Evolutionary conservation across 2,329 filamentous ascomycete genomes (phyloP), one percentile per base, ranked within the genome.

Genomic region (Penicillium sp.): DNA sequence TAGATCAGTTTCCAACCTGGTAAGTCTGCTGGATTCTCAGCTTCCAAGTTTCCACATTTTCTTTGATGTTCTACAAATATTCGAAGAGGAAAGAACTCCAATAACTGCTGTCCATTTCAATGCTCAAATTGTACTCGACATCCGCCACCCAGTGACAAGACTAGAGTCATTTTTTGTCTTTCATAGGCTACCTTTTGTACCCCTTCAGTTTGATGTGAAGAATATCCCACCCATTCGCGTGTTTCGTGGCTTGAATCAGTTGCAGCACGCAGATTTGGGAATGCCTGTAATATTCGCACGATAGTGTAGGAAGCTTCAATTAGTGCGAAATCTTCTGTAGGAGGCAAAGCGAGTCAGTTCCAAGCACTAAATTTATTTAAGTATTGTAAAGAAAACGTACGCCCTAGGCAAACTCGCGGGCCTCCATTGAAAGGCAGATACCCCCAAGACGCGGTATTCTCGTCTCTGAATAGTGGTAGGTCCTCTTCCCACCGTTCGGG

Each of bases 361-460:
- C n/a, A 40, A n/a, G 28, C 12, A 33, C 28, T 12, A 40, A 40
- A 40, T 30, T 7, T 5, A 2, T 9, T 5, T 9, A 11, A 9
- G 28, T 9, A 30, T 30, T 9, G 12, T 30, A 11, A 7, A 11
- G 2, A 12, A 23, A 21, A 59, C 47, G 26, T 52, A 52, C 38
- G 63, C 16, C 65, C 66, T 46, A 68, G 55, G 40, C 64, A 68
- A 33, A 63, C 64, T 38, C 65, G 47, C 9, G 64, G 65, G 0
- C 65, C 65, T 38, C 59, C 63, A 53, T 64, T 65, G 61, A 66
- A 71, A 40, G 62, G 66, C 14, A 62, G 61, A 59, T 63, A 67
- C 0, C 74, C 76, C 79, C 78, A 82, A 12, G 63, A 62, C 0
- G 78, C 78, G 7, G 73, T 78, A 77, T 77, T 79, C 33, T 57